Conservation (phyloP, 2,329 filamentous ascomycete species). For the Trichophyton schoenleinii region DNA sequence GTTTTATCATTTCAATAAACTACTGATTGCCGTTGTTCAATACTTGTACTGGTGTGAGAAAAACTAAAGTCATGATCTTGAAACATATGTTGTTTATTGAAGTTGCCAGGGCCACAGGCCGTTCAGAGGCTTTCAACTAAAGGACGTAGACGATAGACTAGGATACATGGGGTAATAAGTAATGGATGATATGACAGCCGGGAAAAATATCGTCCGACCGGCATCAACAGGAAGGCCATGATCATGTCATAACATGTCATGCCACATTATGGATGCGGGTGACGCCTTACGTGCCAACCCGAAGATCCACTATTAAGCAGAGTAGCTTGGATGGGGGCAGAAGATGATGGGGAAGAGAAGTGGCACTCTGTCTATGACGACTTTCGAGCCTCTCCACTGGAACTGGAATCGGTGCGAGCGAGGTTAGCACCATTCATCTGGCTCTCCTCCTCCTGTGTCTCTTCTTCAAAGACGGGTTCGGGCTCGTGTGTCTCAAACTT, state of each 20-base stretch:
- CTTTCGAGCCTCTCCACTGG: not conserved
- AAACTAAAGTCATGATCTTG: not conserved
- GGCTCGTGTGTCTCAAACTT: conserved; percentile 88
- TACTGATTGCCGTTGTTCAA: not conserved
- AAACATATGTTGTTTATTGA: not conserved
- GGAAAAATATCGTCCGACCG: not conserved
- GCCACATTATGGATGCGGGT: not conserved
- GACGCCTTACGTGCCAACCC: not conserved
- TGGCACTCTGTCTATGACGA: not conserved
- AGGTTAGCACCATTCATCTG: not conserved
- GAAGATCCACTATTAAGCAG: not conserved
- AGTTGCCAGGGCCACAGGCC: not conserved
- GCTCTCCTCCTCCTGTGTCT: conserved; percentile 16
- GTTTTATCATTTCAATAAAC: not conserved
- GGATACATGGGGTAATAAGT: not conserved
- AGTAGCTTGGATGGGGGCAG: not conserved
- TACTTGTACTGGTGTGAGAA: not conserved
- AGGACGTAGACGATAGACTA: not conserved
- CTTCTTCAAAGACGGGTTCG: conserved; percentile 80
- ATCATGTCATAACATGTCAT: not conserved
- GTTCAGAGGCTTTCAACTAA: not conserved
- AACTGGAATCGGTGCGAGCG: not conserved
- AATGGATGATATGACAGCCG: not conserved
- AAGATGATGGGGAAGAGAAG: too few relatives aligned
- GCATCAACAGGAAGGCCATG: not conserved